Conservation (phyloP, 2,329 filamentous ascomycete genomes). For the Pestalotiopsis sp. region DNA sequence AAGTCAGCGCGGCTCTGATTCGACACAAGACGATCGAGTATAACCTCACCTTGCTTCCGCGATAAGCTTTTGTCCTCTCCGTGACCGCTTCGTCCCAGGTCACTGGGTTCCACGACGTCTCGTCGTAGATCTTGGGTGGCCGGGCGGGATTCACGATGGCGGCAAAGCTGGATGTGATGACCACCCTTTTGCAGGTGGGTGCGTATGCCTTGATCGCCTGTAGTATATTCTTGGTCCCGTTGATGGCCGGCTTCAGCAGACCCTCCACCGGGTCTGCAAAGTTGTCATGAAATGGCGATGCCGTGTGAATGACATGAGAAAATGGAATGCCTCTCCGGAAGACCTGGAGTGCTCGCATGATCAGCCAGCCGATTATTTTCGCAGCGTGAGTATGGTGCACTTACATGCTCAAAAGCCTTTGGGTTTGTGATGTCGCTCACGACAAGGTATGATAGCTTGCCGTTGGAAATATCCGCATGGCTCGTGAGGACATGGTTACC, state of each 20-base stretch:
- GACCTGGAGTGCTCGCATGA: neutral
- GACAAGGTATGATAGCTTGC: neutral
- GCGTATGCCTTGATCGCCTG: constrained; percentile 1
- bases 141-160: neutral
- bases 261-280: neutral
- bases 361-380: neutral
- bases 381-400: neutral
- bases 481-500: neutral
- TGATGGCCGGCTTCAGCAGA: constrained; percentile 1
- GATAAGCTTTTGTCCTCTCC: neutral
- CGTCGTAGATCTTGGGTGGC: neutral
- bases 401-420: neutral
- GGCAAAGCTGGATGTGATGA: neutral
- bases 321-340: neutral
- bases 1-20: neutral
- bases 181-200: neutral
- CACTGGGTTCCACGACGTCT: constrained; percentile 5
- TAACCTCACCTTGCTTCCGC: constrained; percentile 4
- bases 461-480: neutral
- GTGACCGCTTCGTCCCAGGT: neutral
- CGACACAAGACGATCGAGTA: neutral
- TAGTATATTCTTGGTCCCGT: neutral
- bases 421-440: neutral
- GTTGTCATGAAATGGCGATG: neutral
- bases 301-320: neutral